Percentiles rank a stretch among this genome's conserved stretches.
phyloP scores from a whole-genome alignment of 2,329 filamentous ascomycete species.

The Colletotrichum truncatum region DNA sequence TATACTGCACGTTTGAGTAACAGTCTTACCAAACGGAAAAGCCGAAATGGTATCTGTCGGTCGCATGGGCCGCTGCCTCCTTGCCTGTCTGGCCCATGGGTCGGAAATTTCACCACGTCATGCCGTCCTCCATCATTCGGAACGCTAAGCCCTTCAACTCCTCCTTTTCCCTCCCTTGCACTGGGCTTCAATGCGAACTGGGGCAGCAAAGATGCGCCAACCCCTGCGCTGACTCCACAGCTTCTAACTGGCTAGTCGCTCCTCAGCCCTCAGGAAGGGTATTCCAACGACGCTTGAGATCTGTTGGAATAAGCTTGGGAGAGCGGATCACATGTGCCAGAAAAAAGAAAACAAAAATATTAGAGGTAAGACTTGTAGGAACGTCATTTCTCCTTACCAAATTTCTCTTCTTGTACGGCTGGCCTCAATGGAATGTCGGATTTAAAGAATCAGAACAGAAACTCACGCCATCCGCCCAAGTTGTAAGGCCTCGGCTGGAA shows the following conservation, averaged over 20 bases:
- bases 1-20: neutral
- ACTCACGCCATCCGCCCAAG: neutral
- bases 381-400: neutral
- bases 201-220: neutral
- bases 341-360: neutral
- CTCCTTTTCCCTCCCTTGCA: constrained; percentile 7
- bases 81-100: neutral
- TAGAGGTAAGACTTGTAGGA: neutral
- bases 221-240: neutral
- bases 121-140: constrained; percentile 12
- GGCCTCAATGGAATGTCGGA: neutral
- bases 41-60: neutral
- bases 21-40: neutral
- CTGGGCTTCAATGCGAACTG: constrained; percentile 6
- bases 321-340: neutral
- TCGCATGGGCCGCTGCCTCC: neutral
- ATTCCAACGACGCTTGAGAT: neutral
- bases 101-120: constrained; percentile 29
- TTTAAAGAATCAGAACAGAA: too few species aligned
- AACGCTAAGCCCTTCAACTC: neutral
- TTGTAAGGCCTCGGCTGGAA: neutral
- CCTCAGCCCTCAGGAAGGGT: neutral
- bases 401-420: neutral
- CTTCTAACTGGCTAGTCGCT: neutral
- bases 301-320: constrained; percentile 7